A percentile compares a stretch with the other conserved stretches of the same genome.
Evolutionary conservation across 1,284 basidiomycete species (phyloP).

Genomic region (Bondarzewia mesenterica): DNA sequence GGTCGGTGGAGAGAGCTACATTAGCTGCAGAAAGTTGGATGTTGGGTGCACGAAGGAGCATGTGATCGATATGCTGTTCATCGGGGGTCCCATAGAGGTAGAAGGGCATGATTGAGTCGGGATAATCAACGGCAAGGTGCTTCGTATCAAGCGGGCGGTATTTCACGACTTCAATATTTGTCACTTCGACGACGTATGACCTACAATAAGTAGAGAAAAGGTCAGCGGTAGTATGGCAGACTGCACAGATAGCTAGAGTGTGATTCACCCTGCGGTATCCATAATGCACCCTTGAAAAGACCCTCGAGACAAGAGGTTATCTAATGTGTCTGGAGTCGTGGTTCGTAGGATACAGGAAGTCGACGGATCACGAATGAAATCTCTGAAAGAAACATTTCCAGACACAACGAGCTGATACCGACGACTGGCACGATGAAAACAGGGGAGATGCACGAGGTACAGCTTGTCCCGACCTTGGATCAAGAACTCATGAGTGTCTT

Average conservation of each 20-base stretch:
- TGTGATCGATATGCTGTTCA: conserved; percentile 31
- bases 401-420: conserved; percentile 31
- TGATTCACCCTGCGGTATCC: too few species aligned
- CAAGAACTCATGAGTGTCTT: conserved; percentile 30
- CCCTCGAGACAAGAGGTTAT: too few species aligned
- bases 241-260: too few species aligned
- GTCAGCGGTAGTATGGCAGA: too few species aligned
- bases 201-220: too few species aligned
- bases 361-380: conserved; percentile 10
- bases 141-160: conserved; percentile 17
- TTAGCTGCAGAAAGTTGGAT: conserved; percentile 26
- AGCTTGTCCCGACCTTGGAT: conserved; percentile 30
- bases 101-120: conserved; percentile 29
- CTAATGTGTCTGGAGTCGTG: too few species aligned
- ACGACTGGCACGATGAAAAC: conserved; percentile 31
- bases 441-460: conserved; percentile 28
- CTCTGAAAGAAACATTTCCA: conserved; percentile 21
- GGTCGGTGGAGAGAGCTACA: too few species aligned
- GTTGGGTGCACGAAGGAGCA: conserved; percentile 30
- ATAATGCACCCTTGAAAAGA: too few species aligned
- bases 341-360: too few species aligned
- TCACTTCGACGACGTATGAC: too few species aligned
- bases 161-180: conserved; percentile 25
- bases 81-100: conserved; percentile 29
- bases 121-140: conserved; percentile 23